phyloP scores from a whole-genome alignment of 2,329 filamentous ascomycete species.

The Nemania diffusa region DNA sequence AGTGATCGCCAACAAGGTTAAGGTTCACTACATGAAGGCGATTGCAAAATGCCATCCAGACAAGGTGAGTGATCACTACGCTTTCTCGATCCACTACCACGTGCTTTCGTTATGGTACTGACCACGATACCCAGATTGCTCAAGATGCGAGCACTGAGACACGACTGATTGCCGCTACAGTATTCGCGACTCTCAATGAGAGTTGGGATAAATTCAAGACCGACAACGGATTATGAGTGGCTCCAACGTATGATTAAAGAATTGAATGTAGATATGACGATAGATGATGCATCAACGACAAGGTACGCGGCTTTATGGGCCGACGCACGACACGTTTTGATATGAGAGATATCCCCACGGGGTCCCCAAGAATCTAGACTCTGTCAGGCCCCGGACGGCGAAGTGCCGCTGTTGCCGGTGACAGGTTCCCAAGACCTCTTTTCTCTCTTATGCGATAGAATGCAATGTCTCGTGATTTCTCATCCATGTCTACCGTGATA shows the following conservation, averaged over 20 bases:
- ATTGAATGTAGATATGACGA: constrained; percentile 27
- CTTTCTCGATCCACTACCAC: constrained; percentile 19
- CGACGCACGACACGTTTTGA: constrained; percentile 22
- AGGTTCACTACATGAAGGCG: constrained; percentile 98
- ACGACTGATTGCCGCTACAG: constrained; percentile 70
- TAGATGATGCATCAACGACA: constrained; percentile 25
- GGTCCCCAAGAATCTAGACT: constrained; percentile 17
- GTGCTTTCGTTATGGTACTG: constrained; percentile 19
- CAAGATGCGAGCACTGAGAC: constrained; percentile 73
- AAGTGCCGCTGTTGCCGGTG: not conserved
- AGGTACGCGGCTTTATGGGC: constrained; percentile 17
- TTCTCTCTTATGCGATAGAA: not conserved
- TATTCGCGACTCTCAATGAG: constrained; percentile 76
- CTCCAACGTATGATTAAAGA: not conserved
- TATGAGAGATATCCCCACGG: constrained; percentile 27
- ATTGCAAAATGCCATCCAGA: constrained; percentile 99
- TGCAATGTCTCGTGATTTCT: not conserved
- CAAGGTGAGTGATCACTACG: constrained; percentile 74
- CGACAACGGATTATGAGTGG: constrained; percentile 69
- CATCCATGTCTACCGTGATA: not conserved
- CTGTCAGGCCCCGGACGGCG: constrained; percentile 1
- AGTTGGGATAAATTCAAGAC: constrained; percentile 79
- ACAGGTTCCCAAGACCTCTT: not conserved
- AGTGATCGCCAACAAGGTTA: constrained; percentile 92
- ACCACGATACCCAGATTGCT: constrained; percentile 61